These are phyloP conservation scores for Penicillium verrucosum DNA, from an alignment of 2,329 filamentous ascomycete species.

Conservation along the genomic window DNA sequence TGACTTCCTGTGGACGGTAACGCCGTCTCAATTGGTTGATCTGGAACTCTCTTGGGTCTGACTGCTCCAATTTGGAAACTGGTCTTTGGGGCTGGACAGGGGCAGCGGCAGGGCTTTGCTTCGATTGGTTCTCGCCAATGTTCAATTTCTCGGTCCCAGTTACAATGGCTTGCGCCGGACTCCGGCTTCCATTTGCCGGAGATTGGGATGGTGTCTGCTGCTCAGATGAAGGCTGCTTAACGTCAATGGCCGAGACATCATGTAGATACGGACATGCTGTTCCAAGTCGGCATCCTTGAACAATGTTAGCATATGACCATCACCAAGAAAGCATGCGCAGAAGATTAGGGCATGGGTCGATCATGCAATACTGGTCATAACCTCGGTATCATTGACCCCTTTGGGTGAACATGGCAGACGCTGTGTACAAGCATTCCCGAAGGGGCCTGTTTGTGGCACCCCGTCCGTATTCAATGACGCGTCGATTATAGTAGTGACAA, in stretches of 20 bases:
- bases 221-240: constrained; percentile 15
- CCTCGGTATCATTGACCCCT: constrained; percentile 1
- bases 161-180: constrained; percentile 10
- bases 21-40: constrained; percentile 68
- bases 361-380: not conserved
- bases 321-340: not conserved
- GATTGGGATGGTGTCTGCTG: constrained; percentile 14
- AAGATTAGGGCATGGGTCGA: not conserved
- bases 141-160: constrained; percentile 18
- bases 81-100: constrained; percentile 56
- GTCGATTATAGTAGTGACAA: not conserved
- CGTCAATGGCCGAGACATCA: constrained; percentile 29
- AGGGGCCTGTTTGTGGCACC: not conserved
- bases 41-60: constrained; percentile 71
- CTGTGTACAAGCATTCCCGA: constrained; percentile 1
- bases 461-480: constrained; percentile 1
- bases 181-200: constrained; percentile 4
- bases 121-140: constrained; percentile 25
- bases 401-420: not conserved
- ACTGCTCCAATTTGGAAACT: constrained; percentile 59
- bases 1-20: constrained; percentile 53
- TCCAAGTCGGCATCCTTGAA: constrained; percentile 52
- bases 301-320: constrained; percentile 19
- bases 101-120: constrained; percentile 39
- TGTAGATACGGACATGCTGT: constrained; percentile 52